Evolutionary conservation across 768 basidiomycete species (phyloP), one percentile per base, ranked within the genome.

Genomic region (Mycena filopes): DNA sequence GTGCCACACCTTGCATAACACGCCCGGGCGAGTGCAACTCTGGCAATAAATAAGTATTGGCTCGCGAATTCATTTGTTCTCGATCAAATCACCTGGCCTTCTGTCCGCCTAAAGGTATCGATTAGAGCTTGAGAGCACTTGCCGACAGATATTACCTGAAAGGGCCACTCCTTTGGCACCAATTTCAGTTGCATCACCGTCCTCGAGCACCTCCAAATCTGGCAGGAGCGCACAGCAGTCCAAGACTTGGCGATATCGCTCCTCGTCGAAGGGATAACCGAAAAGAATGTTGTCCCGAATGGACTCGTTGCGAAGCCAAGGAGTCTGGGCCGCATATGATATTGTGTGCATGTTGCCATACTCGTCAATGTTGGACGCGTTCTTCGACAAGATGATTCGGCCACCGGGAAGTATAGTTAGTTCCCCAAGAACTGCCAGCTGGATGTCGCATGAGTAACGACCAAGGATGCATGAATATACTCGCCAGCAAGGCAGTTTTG

Each of bases 261-360:
- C 86, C 66, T 92, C 87, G 55, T 92, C 90, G 62, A 80, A 86
- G 0, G 88, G 87, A 68, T 84, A 84, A 0, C 91, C 92, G 73
- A 95, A 95, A 13, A 93, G 76, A 70, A 95, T 92, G 72, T 95
- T 95, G 38, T 90, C 89, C 67, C 84, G 87, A 74, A 95, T 92
- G 0, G 91, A 89, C 40, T 89, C 86, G 70, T 90, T 87, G 21
- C 86, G 81, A 53, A 91, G 75, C 89, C 89, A 92, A 0, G 89
- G 88, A 2, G 86, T 84, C 70, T 94, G 93, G 0, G 90, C 85
- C 21, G 88, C 88, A 70, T 92, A 94, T 0, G 91, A 88, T 9
- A 93, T 83, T 3, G 86, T 69, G 65, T 87, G 87, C 79, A 84
- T 86, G 26, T 86, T 74, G 0, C 91, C 91, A 42, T 85, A 71